A percentile compares a stretch with the other conserved stretches of the same genome.
These are phyloP conservation scores for Rhizopogon roseolus DNA, from an alignment of 768 basidiomycete species.

Conservation along the genomic window DNA sequence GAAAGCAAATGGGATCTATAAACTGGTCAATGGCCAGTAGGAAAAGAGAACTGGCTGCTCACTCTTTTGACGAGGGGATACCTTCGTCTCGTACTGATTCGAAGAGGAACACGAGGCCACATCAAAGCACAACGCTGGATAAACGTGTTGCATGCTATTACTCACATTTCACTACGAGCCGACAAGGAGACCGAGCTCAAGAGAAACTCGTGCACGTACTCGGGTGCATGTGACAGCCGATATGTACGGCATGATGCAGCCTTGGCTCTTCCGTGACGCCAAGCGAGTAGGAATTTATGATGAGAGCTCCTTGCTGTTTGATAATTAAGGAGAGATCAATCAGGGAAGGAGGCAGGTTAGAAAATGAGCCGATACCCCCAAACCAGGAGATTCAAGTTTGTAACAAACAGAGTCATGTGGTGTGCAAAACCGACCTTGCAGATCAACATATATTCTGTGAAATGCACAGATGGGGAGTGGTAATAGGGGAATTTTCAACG, in stretches of 20 bases:
- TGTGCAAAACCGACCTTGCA: no score
- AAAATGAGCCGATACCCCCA: no score
- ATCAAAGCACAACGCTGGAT: not conserved
- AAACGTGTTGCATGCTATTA: not conserved
- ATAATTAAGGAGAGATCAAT: not conserved
- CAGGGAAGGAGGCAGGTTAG: not conserved
- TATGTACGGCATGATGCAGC: not conserved
- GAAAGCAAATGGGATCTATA: not conserved
- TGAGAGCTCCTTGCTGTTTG: not conserved
- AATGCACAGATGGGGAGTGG: no score
- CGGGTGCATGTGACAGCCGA: not conserved
- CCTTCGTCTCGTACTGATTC: not conserved
- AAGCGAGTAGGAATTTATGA: not conserved
- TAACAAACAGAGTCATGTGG: no score
- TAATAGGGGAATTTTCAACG: no score
- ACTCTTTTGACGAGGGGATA: not conserved
- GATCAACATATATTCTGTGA: no score
- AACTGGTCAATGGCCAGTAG: not conserved
- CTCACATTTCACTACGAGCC: not conserved
- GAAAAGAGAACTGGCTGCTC: not conserved
- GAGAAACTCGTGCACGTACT: not conserved
- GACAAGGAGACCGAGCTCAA: not conserved
- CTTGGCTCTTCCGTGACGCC: not conserved
- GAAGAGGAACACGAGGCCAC: not conserved
- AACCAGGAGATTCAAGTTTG: no score